Base-by-base conservation (phyloP, 2,329 filamentous ascomycete genomes). In the Lachnellula cervina region DNA sequence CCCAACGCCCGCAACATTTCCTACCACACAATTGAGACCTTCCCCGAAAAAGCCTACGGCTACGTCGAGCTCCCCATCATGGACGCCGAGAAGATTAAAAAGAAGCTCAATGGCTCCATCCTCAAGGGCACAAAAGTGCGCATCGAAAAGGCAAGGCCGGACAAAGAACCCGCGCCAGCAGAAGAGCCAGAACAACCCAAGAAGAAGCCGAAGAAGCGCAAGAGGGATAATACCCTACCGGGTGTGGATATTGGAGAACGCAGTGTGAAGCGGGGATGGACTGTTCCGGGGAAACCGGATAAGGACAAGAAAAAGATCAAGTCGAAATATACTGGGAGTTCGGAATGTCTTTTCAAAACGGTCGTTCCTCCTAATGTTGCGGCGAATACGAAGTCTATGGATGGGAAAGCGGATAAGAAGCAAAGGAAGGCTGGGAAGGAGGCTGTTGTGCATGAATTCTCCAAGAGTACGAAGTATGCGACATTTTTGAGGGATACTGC, bases 11-110 rank as follows among this genome's bases (percentile, higher is more conserved):
- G 84, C 59, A 89, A 91, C 69, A 82, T 97, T 51, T 96, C 92
- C n/a, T 97, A 87, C 73, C 93, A 97, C 72, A 77, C 78, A 5
- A 75, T 97, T 62, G 82, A 90, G 68, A 92, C 92, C 0, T 96
- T 96, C 61, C 93, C 93, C 14, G 94, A 99, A 62, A 88, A 84
- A 69, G 86, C 83, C 52, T 99, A 90, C 83, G 94, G 93, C 54
- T 99, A 89, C 74, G 78, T 97, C 57, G 91, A 95, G 47, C 74
- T 99, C 38, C 92, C 92, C 0, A 74, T 71, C 3, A 82, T 83
- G 72, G 91, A 96, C 62, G 94, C 93, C 9, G 88, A 93, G n/a
- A 96, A 91, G 72, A 74, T 97, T 52, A 90, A 86, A 75, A 93
- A 88, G 74, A 97, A 94, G 75, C 80, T 97, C 49, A 89, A 96